Conservation (phyloP, 768 basidiomycete genomes). For the Hemileccinum impolitum region DNA sequence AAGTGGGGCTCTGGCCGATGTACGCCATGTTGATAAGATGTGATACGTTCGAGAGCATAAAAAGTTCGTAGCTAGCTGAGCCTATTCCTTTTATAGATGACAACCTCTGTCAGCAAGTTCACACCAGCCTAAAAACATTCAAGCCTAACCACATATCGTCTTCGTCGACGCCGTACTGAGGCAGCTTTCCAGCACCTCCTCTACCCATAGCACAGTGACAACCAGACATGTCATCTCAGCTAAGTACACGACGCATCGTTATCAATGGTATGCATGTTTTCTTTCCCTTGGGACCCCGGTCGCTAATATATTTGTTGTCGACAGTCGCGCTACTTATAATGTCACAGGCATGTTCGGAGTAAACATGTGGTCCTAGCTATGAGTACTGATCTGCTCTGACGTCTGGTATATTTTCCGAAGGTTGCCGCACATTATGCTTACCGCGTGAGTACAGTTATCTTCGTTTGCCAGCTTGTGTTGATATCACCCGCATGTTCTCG, state of each 20-base stretch:
- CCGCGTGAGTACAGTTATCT: conserved; percentile 42
- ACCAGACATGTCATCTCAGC: conserved; percentile 25
- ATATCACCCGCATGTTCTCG: not conserved
- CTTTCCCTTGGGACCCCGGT: not conserved
- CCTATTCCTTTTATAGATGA: conserved; percentile 17
- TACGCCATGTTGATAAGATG: too few relatives aligned
- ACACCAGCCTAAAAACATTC: not conserved
- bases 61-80: too few relatives aligned
- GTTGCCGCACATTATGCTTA: conserved; percentile 77
- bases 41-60: too few relatives aligned
- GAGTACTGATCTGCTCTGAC: conserved; percentile 2
- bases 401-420: conserved; percentile 36
- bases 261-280: conserved; percentile 38
- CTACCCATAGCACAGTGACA: not conserved
- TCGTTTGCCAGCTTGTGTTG: not conserved
- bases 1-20: too few relatives aligned
- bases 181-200: not conserved
- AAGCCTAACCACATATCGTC: not conserved
- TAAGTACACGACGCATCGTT: conserved; percentile 41
- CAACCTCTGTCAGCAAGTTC: not conserved
- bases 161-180: not conserved
- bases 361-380: not conserved
- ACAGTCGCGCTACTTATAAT: conserved; percentile 51
- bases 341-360: conserved; percentile 42
- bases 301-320: conserved; percentile 8